A percentile compares a stretch with the other conserved stretches of the same genome.
These are phyloP conservation scores for Komagataella pseudopastoris DNA, from an alignment of 805 yeast species.

Conservation along the genomic window DNA sequence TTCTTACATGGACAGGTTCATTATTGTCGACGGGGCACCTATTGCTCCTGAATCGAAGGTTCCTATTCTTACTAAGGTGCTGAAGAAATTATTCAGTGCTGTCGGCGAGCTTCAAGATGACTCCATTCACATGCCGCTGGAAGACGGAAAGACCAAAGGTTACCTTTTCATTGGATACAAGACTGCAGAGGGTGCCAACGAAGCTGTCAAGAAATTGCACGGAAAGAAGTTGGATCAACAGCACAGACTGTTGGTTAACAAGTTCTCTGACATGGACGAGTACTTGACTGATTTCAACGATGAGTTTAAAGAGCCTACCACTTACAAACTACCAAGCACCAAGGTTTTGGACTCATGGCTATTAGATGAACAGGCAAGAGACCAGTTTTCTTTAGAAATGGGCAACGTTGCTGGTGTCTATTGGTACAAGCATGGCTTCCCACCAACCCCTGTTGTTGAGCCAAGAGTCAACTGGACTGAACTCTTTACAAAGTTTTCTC, in stretches of 20 bases:
- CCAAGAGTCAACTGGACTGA: conserved; percentile 81
- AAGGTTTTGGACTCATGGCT: conserved; percentile 88
- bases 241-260: conserved; percentile 80
- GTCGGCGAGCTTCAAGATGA: conserved; percentile 67
- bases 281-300: conserved; percentile 52
- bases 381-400: conserved; percentile 72
- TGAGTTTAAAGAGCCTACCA: conserved; percentile 55
- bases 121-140: conserved; percentile 62
- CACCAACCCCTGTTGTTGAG: conserved; percentile 66
- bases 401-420: conserved; percentile 72
- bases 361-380: conserved; percentile 79
- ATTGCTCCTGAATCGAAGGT: conserved; percentile 84
- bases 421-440: conserved; percentile 66
- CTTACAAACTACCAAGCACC: conserved; percentile 60
- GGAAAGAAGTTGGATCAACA: conserved; percentile 88
- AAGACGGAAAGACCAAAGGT: conserved; percentile 73
- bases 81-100: conserved; percentile 63
- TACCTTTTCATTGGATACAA: conserved; percentile 75
- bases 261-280: conserved; percentile 69
- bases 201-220: conserved; percentile 69
- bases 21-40: conserved; percentile 93
- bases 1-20: conserved; percentile 56
- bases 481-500: conserved; percentile 80
- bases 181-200: conserved; percentile 50
- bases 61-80: conserved; percentile 71